Evolutionary conservation across 176 grass and related monocot genomes (phyloP).

Genomic region (Musa acuminata): DNA sequence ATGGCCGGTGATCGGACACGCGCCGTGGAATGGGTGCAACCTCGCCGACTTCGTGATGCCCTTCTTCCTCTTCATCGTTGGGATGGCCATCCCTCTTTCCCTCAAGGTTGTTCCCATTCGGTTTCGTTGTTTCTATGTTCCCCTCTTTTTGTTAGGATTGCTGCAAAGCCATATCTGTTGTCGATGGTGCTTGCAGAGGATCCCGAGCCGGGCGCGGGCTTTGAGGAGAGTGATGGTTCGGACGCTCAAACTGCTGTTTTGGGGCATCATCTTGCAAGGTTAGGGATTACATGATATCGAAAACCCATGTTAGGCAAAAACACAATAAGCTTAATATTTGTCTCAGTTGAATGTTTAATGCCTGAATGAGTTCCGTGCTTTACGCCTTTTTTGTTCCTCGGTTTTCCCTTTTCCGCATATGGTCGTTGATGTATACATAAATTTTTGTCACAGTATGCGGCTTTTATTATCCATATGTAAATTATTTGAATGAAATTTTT

Average conservation of each 20-base stretch:
- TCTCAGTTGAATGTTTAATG: no score
- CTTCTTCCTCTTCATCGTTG: slow-evolving; percentile 95
- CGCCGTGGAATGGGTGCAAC: slow-evolving; percentile 86
- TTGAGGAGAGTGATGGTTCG: slow-evolving; percentile 55
- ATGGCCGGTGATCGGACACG: slow-evolving; percentile 83
- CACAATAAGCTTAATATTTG: no score
- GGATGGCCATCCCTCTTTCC: slow-evolving; percentile 88
- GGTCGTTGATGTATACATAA: no score
- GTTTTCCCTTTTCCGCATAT: no score
- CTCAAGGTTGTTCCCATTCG: slow-evolving; percentile 46
- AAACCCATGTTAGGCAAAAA: not conserved
- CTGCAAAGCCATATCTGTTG: not conserved
- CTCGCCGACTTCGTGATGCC: slow-evolving; percentile 97
- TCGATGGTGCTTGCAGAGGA: slow-evolving; percentile 39
- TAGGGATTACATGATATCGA: not conserved
- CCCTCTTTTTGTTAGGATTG: not conserved
- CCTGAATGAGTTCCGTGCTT: no score
- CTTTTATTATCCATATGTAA: no score
- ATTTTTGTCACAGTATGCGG: no score
- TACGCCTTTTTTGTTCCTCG: no score
- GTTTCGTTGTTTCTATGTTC: not conserved
- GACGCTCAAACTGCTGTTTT: slow-evolving; percentile 75
- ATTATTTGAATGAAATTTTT: no score
- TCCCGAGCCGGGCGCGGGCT: slow-evolving; percentile 44
- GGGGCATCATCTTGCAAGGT: slow-evolving; percentile 94